A percentile compares a stretch with the other conserved stretches of the same genome.
Conservation (phyloP, 768 basidiomycete species). For the Postia placenta region DNA sequence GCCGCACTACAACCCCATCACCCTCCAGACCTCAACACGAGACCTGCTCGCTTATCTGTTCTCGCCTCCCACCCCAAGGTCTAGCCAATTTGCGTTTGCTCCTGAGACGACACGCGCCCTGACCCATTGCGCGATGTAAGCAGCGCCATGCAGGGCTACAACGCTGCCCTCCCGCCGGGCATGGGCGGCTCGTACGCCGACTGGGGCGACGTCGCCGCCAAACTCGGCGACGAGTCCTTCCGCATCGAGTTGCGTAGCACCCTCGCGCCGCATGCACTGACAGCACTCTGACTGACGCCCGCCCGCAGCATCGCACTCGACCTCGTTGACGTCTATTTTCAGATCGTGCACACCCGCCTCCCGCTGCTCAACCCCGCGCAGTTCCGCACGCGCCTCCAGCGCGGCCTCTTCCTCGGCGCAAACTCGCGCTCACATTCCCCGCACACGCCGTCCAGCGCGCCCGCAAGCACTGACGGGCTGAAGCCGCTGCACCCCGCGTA, state of each 20-base stretch:
- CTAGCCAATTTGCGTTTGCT: background rate
- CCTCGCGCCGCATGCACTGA: constrained; percentile 4
- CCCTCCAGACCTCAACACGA: constrained; percentile 53
- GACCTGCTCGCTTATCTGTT: constrained; percentile 70
- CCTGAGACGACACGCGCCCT: background rate
- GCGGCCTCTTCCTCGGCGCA: constrained; percentile 18
- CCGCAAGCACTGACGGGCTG: constrained; percentile 7
- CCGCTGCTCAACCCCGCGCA: constrained; percentile 81
- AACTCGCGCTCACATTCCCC: constrained; percentile 16
- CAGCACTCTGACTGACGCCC: constrained; percentile 8
- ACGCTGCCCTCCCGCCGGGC: background rate
- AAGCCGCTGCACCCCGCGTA: constrained; percentile 23
- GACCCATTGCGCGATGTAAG: constrained; percentile 3
- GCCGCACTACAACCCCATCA: constrained; percentile 38
- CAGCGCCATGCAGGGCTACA: constrained; percentile 1
- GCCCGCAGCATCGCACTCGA: constrained; percentile 77
- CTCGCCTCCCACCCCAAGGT: constrained; percentile 58
- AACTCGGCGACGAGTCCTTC: constrained; percentile 66
- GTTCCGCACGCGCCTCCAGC: constrained; percentile 67
- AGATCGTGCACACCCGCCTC: constrained; percentile 83
- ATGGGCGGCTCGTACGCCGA: constrained; percentile 38
- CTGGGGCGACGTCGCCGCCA: constrained; percentile 73
- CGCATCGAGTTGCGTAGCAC: constrained; percentile 60
- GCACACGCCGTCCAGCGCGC: constrained; percentile 11
- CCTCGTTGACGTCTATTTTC: constrained; percentile 92